Evolutionary conservation across 106 monocot species (phyloP), one percentile per base, ranked within the genome.

Genomic region (Hemerocallis citrina): DNA sequence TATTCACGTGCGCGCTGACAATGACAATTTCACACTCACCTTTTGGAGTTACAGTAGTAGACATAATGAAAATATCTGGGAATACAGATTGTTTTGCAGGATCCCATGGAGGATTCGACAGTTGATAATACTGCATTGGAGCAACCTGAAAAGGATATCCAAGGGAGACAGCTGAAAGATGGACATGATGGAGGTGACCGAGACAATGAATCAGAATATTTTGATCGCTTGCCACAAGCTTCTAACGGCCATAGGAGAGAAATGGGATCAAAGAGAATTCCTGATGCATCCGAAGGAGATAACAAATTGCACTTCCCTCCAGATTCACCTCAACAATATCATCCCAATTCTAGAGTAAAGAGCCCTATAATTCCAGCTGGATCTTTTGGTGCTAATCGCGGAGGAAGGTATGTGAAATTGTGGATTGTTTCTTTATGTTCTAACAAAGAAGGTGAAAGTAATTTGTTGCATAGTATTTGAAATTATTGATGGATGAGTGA

Each of bases 51-150:
- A n/a, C n/a, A n/a, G n/a, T n/a, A n/a, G n/a, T n/a, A n/a, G n/a
- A 21, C 37, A 7, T 52, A 46, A 40, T 45, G 20, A 37, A 36
- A 39, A 21, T 32, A 24, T 57, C 23, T 33, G 34, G 5, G 52
- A 33, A 68, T n/a, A 65, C 72, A 93, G 93, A 89, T 93, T 68
- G 76, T 79, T 37, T 57, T 68, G 43, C 85, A 82, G 67, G 85
- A 66, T 62, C 61, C 61, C 45, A 27, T 59, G 31, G 84, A 78
- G 70, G 81, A 81, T 49, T 59, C 75, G 35, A 65, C 23, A 33
- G 57, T 46, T 23, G 41, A 76, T 37, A 70, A 66, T 77, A 67
- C 64, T 65, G 55, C 49, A 2, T 37, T 68, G 23, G 77, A 79
- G 47, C 71, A 69, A 72, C 25, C 74, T 44, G 77, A 70, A 52